A percentile compares a stretch with the other conserved stretches of the same genome.
Conservation (phyloP, 2,329 filamentous ascomycete genomes). For the Ophiognomonia clavigignenti-juglandacearum region DNA sequence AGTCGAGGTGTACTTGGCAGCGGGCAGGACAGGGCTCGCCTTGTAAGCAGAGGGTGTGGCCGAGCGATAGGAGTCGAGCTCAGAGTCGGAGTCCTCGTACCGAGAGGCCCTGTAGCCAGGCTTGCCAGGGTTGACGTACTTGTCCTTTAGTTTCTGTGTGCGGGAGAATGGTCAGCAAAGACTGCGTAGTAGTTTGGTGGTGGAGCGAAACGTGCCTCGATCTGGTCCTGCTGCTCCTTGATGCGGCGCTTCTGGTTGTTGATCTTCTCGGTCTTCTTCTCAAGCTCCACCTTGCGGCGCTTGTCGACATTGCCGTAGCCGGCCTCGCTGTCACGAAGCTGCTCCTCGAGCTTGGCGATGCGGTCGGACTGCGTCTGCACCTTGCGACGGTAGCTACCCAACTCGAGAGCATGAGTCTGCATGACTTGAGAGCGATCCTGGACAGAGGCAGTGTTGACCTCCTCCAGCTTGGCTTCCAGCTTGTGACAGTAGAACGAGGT, state of each 20-base stretch:
- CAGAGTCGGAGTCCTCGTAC: slow-evolving; percentile 1
- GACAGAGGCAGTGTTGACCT: background rate
- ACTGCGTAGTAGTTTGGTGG: no score
- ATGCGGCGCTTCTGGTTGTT: slow-evolving; percentile 17
- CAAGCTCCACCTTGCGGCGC: slow-evolving; percentile 7
- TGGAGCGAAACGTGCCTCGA: slow-evolving; percentile 5
- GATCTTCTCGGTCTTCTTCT: slow-evolving; percentile 13
- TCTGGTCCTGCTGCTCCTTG: slow-evolving; percentile 14
- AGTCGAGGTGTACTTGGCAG: slow-evolving; percentile 3
- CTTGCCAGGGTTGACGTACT: slow-evolving; percentile 6
- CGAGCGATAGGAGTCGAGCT: slow-evolving; percentile 2
- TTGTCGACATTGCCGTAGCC: slow-evolving; percentile 1
- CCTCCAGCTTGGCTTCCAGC: slow-evolving; percentile 8
- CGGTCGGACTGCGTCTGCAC: slow-evolving; percentile 3
- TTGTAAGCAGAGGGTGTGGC: slow-evolving; percentile 4
- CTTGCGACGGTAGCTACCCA: slow-evolving; percentile 5
- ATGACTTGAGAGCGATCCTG: background rate
- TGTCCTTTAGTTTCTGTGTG: slow-evolving; percentile 10
- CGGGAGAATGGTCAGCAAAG: no score
- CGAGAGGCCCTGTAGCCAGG: background rate
- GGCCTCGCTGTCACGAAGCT: background rate
- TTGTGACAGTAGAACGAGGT: slow-evolving; percentile 4
- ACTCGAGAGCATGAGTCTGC: slow-evolving; percentile 8
- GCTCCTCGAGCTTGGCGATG: background rate
- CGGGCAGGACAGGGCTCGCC: background rate